A percentile compares a stretch with the other conserved stretches of the same genome.
Evolutionary conservation across 805 yeast species (phyloP).

Genomic region (Vanderwaltozyma polyspora): DNA sequence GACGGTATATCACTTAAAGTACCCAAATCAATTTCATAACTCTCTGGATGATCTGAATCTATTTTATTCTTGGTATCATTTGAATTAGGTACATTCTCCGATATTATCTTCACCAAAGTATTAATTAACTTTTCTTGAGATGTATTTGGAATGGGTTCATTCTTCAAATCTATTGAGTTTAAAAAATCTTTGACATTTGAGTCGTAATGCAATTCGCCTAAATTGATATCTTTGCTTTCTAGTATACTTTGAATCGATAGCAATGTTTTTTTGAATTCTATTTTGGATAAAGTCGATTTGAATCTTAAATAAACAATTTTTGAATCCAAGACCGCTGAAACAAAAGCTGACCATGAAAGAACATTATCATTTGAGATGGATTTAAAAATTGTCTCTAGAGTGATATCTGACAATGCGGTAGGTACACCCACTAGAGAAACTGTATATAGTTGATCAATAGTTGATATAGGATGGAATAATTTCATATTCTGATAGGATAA

Average conservation of each 20-base stretch:
- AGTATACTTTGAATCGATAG: no score
- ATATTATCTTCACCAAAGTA: no score
- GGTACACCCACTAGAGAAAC: no score
- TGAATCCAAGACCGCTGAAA: no score
- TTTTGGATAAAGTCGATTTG: no score
- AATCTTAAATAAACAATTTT: slow-evolving; percentile 1
- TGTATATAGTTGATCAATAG: slow-evolving; percentile 18
- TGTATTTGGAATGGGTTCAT: no score
- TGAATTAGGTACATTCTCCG: not conserved
- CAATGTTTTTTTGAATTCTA: no score
- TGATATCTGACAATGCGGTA: no score
- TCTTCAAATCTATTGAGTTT: no score
- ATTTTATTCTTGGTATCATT: not conserved
- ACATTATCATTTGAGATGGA: slow-evolving; percentile 3
- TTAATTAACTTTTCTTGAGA: no score
- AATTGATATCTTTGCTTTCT: no score
- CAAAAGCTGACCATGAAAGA: no score
- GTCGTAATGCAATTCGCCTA: slow-evolving; percentile 9
- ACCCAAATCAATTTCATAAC: slow-evolving; percentile 20
- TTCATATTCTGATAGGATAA: slow-evolving; percentile 9
- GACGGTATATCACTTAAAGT: slow-evolving; percentile 23
- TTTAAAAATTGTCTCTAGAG: slow-evolving; percentile 7
- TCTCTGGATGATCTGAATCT: slow-evolving; percentile 2
- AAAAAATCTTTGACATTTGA: not conserved
- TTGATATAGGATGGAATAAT: slow-evolving; percentile 19